Conservation (phyloP, 2,329 filamentous ascomycete genomes). For the Pleurostoma richardsiae region DNA sequence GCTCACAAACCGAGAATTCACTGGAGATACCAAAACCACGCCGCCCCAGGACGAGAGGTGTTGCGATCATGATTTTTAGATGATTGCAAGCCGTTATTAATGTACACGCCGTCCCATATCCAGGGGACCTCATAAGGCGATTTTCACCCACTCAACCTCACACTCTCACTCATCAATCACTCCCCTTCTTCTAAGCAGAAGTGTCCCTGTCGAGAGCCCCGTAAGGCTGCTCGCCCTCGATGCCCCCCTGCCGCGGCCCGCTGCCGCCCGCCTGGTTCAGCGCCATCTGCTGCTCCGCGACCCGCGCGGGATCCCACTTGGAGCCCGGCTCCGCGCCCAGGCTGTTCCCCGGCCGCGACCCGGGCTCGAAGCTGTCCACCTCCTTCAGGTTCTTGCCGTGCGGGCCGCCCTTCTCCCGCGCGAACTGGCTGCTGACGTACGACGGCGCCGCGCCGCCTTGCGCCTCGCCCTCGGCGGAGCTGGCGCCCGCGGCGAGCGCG, state of each 20-base stretch:
- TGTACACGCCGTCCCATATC: too few species aligned
- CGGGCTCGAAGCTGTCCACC: slow-evolving; percentile 12
- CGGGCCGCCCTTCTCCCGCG: slow-evolving; percentile 9
- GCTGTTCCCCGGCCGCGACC: slow-evolving; percentile 12
- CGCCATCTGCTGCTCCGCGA: slow-evolving; percentile 6
- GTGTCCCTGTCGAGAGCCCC: slow-evolving; percentile 5
- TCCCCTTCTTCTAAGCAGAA: neutral
- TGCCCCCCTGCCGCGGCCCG: slow-evolving; percentile 3
- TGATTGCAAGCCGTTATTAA: too few species aligned
- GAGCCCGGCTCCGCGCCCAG: slow-evolving; percentile 17
- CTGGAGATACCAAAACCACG: too few species aligned
- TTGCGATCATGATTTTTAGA: too few species aligned
- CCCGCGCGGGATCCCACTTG: slow-evolving; percentile 13
- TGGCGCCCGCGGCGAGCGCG: neutral
- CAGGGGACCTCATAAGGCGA: too few species aligned
- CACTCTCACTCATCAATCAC: neutral
- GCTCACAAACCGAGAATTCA: too few species aligned
- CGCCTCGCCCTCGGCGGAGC: slow-evolving; percentile 3
- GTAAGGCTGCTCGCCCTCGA: slow-evolving; percentile 5
- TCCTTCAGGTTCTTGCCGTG: slow-evolving; percentile 20
- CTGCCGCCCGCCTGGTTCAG: slow-evolving; percentile 5
- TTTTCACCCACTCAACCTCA: too few species aligned
- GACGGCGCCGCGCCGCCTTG: slow-evolving; percentile 13
- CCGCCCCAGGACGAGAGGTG: too few species aligned
- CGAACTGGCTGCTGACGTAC: slow-evolving; percentile 11